A percentile compares a stretch with the other conserved stretches of the same genome.
phyloP scores from a whole-genome alignment of 257 asterid species.

The Gentiana macrophylla region DNA sequence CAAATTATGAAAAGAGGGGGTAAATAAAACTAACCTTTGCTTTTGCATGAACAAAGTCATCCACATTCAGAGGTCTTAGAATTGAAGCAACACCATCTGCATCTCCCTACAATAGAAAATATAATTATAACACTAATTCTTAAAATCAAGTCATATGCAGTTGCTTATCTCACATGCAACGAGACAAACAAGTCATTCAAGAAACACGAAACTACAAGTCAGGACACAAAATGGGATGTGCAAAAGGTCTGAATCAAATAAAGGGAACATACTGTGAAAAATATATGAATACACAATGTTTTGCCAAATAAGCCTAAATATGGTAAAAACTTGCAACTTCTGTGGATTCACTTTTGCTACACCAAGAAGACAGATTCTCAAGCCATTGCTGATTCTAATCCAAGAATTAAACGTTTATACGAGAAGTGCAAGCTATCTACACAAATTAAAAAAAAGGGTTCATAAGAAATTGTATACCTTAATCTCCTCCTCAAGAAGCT shows the following conservation, averaged over 20 bases:
- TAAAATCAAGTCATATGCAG: too few relatives aligned
- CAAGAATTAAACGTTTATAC: not conserved
- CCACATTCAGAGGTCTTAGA: slow-evolving; percentile 56
- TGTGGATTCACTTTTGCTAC: too few relatives aligned
- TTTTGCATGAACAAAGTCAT: slow-evolving; percentile 69
- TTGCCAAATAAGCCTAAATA: too few relatives aligned
- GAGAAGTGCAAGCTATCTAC: not conserved
- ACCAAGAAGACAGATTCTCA: not conserved
- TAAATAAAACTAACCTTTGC: slow-evolving; percentile 43
- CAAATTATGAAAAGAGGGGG: not conserved
- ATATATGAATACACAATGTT: too few relatives aligned
- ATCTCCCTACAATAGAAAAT: slow-evolving; percentile 33
- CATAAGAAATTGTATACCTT: slow-evolving; percentile 27
- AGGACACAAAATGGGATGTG: too few relatives aligned
- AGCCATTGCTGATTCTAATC: not conserved
- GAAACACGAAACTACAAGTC: too few relatives aligned
- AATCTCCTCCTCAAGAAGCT: slow-evolving; percentile 64
- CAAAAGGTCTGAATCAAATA: too few relatives aligned
- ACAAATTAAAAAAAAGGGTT: not conserved
- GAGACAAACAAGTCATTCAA: too few relatives aligned
- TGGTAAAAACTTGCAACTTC: too few relatives aligned
- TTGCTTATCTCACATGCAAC: too few relatives aligned
- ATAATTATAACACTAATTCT: too few relatives aligned
- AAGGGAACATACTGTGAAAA: too few relatives aligned
- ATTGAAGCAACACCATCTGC: slow-evolving; percentile 26